Evolutionary conservation across 2,329 filamentous ascomycete species (phyloP).

Genomic region (Penicillium sp.): DNA sequence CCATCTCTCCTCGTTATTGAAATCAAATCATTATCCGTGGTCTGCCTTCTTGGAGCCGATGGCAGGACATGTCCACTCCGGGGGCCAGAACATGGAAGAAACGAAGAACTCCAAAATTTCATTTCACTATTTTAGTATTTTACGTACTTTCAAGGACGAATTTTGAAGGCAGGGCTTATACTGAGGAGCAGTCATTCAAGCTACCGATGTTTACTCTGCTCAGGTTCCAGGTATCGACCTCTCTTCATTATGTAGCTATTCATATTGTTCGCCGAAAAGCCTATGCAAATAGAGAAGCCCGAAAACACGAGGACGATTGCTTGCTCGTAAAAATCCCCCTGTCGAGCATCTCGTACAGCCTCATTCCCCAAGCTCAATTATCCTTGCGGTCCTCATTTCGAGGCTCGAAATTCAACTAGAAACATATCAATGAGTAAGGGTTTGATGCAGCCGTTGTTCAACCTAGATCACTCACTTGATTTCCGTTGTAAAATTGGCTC

Average conservation of each 20-base stretch:
- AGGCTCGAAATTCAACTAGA: conserved; percentile 70
- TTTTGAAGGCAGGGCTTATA: not conserved
- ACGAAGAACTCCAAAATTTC: not conserved
- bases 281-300: conserved; percentile 1
- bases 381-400: conserved; percentile 59
- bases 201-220: not conserved
- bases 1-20: conserved; percentile 29
- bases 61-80: conserved; percentile 6
- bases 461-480: conserved; percentile 64
- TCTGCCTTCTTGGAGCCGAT: conserved; percentile 4
- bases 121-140: not conserved
- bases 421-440: conserved; percentile 1
- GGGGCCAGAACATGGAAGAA: not conserved
- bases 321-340: not conserved
- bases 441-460: not conserved
- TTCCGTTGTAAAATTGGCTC: conserved; percentile 86
- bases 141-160: not conserved
- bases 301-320: not conserved
- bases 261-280: not conserved
- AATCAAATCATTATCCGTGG: conserved; percentile 15
- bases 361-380: conserved; percentile 21
- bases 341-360: no score
- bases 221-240: not conserved
- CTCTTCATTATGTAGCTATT: not conserved
- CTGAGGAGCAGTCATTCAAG: not conserved